Percentiles rank a stretch among this genome's conserved stretches.
phyloP scores from a whole-genome alignment of 2,329 filamentous ascomycete species.

The Ceratocystiopsis brevicomis region DNA sequence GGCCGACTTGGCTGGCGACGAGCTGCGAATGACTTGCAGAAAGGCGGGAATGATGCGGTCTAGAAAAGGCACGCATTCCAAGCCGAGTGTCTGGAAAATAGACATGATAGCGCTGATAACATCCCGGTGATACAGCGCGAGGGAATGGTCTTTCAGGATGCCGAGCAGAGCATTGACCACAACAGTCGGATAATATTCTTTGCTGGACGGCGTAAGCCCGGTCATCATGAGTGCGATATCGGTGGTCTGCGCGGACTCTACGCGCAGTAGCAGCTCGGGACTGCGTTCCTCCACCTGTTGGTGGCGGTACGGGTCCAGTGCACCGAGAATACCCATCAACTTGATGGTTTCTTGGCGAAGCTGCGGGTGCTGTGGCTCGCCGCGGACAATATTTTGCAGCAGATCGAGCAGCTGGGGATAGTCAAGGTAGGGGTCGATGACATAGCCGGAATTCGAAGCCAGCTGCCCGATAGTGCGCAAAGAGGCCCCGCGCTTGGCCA shows the following conservation, averaged over 20 bases:
- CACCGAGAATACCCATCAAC: constrained; percentile 84
- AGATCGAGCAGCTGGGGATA: constrained; percentile 88
- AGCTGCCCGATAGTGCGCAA: constrained; percentile 80
- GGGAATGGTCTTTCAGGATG: constrained; percentile 76
- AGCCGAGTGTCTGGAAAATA: constrained; percentile 86
- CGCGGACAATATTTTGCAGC: constrained; percentile 82
- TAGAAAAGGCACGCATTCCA: constrained; percentile 92
- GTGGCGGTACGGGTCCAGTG: constrained; percentile 88
- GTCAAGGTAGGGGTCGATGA: constrained; percentile 87
- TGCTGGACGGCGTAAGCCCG: constrained; percentile 84
- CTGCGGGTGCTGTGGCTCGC: constrained; percentile 64
- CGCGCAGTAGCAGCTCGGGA: constrained; percentile 56
- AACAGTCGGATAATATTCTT: constrained; percentile 96
- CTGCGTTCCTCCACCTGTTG: constrained; percentile 79
- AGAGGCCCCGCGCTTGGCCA: constrained; percentile 76
- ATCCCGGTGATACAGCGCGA: constrained; percentile 76
- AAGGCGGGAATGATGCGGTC: constrained; percentile 91
- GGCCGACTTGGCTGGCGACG: constrained; percentile 48
- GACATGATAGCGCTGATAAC: constrained; percentile 98
- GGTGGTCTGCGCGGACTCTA: constrained; percentile 49
- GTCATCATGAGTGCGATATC: constrained; percentile 98
- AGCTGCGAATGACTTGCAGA: constrained; percentile 68
- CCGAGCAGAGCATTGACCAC: constrained; percentile 91
- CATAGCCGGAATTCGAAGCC: constrained; percentile 91
- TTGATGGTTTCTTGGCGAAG: constrained; percentile 91